Percentiles rank a stretch among this genome's conserved stretches.
phyloP scores from a whole-genome alignment of 257 asterid species.

The Solanum chiquidenum region DNA sequence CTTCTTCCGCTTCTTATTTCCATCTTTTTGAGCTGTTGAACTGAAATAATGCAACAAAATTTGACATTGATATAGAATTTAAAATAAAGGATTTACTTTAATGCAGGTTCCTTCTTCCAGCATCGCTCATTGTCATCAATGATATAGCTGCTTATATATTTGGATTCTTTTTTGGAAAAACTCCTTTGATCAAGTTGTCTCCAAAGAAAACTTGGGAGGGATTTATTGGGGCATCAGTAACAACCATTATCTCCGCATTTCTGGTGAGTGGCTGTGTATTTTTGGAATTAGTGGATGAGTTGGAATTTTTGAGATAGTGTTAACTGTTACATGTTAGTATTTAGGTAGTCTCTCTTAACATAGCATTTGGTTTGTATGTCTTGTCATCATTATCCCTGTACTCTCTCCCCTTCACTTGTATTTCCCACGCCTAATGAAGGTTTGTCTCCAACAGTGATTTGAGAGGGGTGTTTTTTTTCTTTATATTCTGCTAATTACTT shows the following conservation, averaged over 20 bases:
- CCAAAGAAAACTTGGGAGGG: slow-evolving; percentile 98
- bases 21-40: not conserved
- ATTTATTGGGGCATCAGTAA: slow-evolving; percentile 81
- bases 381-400: not conserved
- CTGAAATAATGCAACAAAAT: not conserved
- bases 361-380: not conserved
- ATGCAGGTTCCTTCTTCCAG: slow-evolving; percentile 98
- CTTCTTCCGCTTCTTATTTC: not conserved
- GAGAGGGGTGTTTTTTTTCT: not conserved
- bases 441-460: not conserved
- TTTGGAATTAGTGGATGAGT: not conserved
- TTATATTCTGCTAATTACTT: not conserved
- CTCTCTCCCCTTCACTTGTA: not conserved
- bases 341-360: not conserved
- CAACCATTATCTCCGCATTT: slow-evolving; percentile 73
- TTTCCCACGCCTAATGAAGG: not conserved
- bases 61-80: slow-evolving; percentile 16
- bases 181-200: slow-evolving; percentile 78
- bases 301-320: not conserved
- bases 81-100: slow-evolving; percentile 6
- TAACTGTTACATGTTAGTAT: not conserved
- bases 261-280: slow-evolving; percentile 31
- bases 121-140: slow-evolving; percentile 74
- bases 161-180: slow-evolving; percentile 83
- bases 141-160: slow-evolving; percentile 82